Percentiles rank a stretch among this genome's conserved stretches.
Conservation (phyloP, 345 rosid species). For the Passiflora organensis region DNA sequence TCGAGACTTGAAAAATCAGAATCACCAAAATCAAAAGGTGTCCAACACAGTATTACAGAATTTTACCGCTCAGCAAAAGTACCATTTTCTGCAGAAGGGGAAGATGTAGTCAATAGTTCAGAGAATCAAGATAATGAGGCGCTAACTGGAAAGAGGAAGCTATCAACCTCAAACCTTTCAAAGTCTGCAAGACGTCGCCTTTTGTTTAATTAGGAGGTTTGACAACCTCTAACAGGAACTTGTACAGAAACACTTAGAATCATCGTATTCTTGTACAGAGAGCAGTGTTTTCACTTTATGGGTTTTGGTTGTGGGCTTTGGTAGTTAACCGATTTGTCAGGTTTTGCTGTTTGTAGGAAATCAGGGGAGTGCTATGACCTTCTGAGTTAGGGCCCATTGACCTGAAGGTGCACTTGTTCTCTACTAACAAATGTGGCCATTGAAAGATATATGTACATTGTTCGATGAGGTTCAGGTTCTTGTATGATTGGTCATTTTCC, state of each 20-base stretch:
- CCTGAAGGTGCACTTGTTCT: too few relatives aligned
- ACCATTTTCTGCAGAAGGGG: constrained; percentile 24
- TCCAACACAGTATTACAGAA: constrained; percentile 61
- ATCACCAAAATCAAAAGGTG: constrained; percentile 38
- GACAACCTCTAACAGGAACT: not conserved
- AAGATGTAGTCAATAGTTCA: constrained; percentile 15
- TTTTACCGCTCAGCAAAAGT: constrained; percentile 68
- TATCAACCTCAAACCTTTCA: constrained; percentile 39
- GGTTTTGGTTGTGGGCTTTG: too few relatives aligned
- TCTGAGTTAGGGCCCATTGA: too few relatives aligned
- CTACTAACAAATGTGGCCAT: too few relatives aligned
- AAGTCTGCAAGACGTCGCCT: constrained; percentile 59
- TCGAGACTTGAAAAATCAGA: constrained; percentile 29
- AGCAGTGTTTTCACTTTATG: too few relatives aligned
- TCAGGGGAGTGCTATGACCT: too few relatives aligned
- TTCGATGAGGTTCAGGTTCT: too few relatives aligned
- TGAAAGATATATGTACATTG: too few relatives aligned
- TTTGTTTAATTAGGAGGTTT: constrained; percentile 18
- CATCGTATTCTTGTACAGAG: too few relatives aligned
- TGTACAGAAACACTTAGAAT: not conserved
- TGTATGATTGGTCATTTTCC: too few relatives aligned
- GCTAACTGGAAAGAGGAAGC: constrained; percentile 45
- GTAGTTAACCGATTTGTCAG: too few relatives aligned
- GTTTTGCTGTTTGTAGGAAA: too few relatives aligned
- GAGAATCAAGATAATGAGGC: constrained; percentile 17